Percentiles rank a stretch among this genome's conserved stretches.
Conservation (phyloP, 352 stramenopile genomes). For the Elongisporangium prolatum region DNA sequence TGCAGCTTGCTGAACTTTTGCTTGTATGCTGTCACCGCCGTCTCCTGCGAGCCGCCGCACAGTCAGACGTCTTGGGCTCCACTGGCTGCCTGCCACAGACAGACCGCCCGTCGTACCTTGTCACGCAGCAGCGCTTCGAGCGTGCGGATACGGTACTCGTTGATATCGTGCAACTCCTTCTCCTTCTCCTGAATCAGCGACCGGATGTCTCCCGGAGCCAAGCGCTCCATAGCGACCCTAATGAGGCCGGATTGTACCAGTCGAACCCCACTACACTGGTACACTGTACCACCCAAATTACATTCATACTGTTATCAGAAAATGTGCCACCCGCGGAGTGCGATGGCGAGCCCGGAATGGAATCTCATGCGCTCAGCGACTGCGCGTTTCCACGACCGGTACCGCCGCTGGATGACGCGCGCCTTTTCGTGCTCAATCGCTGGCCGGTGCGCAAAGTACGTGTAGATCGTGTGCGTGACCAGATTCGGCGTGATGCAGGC, state of each 20-base stretch:
- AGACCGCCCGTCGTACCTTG: slow-evolving; percentile 33
- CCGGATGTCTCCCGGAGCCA: slow-evolving; percentile 67
- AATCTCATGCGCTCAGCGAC: slow-evolving; percentile 6
- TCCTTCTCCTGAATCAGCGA: slow-evolving; percentile 89
- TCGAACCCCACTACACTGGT: too few species aligned
- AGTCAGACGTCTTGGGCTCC: too few species aligned
- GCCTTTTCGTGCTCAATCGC: slow-evolving; percentile 49
- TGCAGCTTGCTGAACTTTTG: slow-evolving; percentile 83
- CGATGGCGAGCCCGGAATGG: slow-evolving; percentile 8
- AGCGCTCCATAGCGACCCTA: slow-evolving; percentile 4
- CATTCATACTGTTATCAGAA: slow-evolving; percentile 3
- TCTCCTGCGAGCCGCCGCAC: slow-evolving; percentile 21
- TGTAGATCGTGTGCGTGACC: slow-evolving; percentile 56
- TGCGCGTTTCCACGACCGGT: slow-evolving; percentile 26
- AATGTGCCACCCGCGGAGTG: slow-evolving; percentile 26
- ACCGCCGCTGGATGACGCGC: slow-evolving; percentile 27
- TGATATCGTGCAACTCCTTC: slow-evolving; percentile 91
- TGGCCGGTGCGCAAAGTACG: slow-evolving; percentile 48
- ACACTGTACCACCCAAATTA: too few species aligned
- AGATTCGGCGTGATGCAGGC: slow-evolving; percentile 52
- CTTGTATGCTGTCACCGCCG: slow-evolving; percentile 40
- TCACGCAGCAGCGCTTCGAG: slow-evolving; percentile 74
- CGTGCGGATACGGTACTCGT: slow-evolving; percentile 86
- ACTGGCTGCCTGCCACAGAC: slow-evolving; percentile 3
- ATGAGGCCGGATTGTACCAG: not conserved